These are phyloP conservation scores for Stereocaulon alpinum DNA, from an alignment of 495 filamentous ascomycete species.

Conservation along the genomic window DNA sequence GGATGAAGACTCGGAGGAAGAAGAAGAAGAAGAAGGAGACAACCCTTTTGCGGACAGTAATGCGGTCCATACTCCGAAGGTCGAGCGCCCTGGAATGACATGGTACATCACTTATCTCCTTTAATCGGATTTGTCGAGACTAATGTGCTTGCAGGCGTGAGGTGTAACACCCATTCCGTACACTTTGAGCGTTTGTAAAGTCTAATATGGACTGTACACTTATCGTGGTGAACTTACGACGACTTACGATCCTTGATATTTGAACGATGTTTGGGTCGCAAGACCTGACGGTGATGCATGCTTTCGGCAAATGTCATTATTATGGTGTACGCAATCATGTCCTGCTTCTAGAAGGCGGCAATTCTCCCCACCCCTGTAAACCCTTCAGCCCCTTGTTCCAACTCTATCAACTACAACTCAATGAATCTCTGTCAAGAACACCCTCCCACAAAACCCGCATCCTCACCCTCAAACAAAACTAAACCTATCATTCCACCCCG, in stretches of 20 bases:
- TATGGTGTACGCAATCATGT: too few relatives aligned
- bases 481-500: background rate
- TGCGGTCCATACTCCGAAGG: constrained; percentile 50
- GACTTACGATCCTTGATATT: background rate
- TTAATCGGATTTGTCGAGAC: background rate
- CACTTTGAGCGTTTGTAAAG: background rate
- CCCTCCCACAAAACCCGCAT: background rate
- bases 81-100: constrained; percentile 43
- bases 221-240: background rate
- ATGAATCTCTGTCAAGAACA: background rate
- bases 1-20: constrained; percentile 40
- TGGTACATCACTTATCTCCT: constrained; percentile 31
- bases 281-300: background rate
- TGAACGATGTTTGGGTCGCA: background rate
- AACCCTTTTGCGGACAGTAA: constrained; percentile 74
- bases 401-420: too few relatives aligned
- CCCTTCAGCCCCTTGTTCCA: too few relatives aligned
- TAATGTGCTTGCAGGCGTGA: background rate
- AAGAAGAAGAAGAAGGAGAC: constrained; percentile 54
- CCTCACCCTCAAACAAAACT: background rate
- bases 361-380: too few relatives aligned
- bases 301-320: background rate
- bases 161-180: background rate
- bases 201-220: background rate
- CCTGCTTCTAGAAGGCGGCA: too few relatives aligned